Percentiles rank a stretch among this genome's conserved stretches.
These are phyloP conservation scores for Posidonia australis DNA, from an alignment of 106 monocot species.

Conservation along the genomic window DNA sequence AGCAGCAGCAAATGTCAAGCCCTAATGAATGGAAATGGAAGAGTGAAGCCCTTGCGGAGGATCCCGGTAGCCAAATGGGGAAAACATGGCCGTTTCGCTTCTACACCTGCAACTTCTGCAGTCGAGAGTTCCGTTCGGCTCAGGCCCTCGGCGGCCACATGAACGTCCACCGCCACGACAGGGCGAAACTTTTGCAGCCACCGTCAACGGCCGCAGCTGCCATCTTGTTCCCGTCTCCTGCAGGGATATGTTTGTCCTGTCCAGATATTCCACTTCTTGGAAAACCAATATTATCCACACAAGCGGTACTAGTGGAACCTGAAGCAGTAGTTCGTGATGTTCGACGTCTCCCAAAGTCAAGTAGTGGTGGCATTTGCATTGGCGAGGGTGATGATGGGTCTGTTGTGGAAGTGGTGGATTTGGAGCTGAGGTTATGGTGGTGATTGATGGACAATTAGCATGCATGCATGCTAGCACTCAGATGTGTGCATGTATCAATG, in stretches of 20 bases:
- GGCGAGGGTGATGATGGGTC: neutral
- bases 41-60: neutral
- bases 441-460: neutral
- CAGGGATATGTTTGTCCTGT: no score
- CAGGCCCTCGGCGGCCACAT: constrained; percentile 14
- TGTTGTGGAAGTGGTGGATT: constrained; percentile 5
- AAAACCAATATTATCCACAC: neutral
- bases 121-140: constrained; percentile 1
- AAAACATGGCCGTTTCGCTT: neutral
- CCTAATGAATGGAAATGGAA: neutral
- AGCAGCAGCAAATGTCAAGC: neutral
- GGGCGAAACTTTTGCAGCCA: neutral
- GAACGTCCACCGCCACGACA: constrained; percentile 12
- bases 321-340: neutral
- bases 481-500: no score
- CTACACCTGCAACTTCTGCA: constrained; percentile 7
- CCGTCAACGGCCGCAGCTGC: neutral
- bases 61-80: neutral
- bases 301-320: neutral
- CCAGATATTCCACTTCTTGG: constrained; percentile 4
- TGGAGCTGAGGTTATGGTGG: constrained; percentile 10
- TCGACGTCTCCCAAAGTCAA: neutral
- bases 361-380: neutral
- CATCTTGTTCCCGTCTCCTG: neutral
- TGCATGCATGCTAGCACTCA: no score